Conservation (phyloP, 1,284 basidiomycete species). For the Ceratorhiza oryzae-sativae region DNA sequence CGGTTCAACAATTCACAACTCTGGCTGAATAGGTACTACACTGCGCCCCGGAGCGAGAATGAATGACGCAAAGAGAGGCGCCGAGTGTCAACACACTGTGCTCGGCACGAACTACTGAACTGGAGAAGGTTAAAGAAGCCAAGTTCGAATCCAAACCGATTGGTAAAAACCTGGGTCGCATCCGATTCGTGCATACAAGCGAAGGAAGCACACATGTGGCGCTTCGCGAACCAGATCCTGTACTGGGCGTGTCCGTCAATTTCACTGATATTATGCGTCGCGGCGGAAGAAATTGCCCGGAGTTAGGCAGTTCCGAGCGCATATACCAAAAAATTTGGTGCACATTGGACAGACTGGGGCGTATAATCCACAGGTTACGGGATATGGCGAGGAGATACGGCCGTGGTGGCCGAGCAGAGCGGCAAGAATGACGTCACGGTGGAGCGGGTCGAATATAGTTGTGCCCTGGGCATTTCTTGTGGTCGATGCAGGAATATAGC, state of each 20-base stretch:
- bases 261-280: not conserved
- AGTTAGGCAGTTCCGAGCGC: not conserved
- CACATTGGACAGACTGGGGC: not conserved
- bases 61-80: not conserved
- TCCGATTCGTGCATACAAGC: slow-evolving; percentile 34
- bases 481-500: not conserved
- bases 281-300: slow-evolving; percentile 4
- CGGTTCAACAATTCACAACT: not conserved
- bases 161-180: slow-evolving; percentile 7
- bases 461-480: not conserved
- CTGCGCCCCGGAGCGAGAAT: not conserved
- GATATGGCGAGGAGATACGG: not conserved
- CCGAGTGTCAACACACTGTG: not conserved
- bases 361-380: not conserved
- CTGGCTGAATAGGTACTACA: not conserved
- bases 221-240: slow-evolving; percentile 15
- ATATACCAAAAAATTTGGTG: not conserved
- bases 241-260: not conserved
- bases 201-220: slow-evolving; percentile 13
- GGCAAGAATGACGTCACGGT: slow-evolving; percentile 15
- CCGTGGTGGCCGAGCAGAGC: not conserved
- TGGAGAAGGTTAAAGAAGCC: slow-evolving; percentile 3
- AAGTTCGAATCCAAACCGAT: not conserved
- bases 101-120: slow-evolving; percentile 18
- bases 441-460: not conserved